Conservation (phyloP, 139 green algal species). For the Gonium pectorale region DNA sequence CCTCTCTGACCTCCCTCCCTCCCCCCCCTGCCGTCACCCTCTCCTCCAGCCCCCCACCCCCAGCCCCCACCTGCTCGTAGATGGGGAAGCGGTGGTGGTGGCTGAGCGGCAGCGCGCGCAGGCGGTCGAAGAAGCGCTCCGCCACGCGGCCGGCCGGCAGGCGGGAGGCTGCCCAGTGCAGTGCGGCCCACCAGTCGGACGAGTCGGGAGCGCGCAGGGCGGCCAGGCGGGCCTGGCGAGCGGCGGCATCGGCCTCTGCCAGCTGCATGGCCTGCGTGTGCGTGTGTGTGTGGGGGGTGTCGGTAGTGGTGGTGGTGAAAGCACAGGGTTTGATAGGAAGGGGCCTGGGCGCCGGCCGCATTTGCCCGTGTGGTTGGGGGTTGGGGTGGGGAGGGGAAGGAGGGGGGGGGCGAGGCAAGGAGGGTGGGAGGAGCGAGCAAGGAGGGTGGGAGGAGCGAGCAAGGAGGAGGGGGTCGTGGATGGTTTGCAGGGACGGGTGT, state of each 20-base stretch:
- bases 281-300: background rate
- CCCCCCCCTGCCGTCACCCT: no score
- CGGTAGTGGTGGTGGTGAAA: background rate
- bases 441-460: no score
- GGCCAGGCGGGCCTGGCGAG: slow-evolving; percentile 29
- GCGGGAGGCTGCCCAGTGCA: slow-evolving; percentile 25
- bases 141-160: slow-evolving; percentile 33
- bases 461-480: no score
- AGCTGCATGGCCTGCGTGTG: slow-evolving; percentile 32
- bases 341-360: background rate
- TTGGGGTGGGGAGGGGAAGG: no score
- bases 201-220: background rate
- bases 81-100: slow-evolving; percentile 63
- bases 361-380: background rate
- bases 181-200: slow-evolving; percentile 46
- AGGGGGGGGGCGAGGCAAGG: no score
- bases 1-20: no score
- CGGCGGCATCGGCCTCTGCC: slow-evolving; percentile 43
- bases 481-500: no score
- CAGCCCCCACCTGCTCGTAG: slow-evolving; percentile 65
- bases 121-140: slow-evolving; percentile 49
- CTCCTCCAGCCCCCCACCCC: no score
- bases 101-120: slow-evolving; percentile 49
- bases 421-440: no score
- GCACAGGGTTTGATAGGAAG: background rate